Base-by-base conservation (phyloP, 441 rosid species). In the Mallotus repandus region DNA sequence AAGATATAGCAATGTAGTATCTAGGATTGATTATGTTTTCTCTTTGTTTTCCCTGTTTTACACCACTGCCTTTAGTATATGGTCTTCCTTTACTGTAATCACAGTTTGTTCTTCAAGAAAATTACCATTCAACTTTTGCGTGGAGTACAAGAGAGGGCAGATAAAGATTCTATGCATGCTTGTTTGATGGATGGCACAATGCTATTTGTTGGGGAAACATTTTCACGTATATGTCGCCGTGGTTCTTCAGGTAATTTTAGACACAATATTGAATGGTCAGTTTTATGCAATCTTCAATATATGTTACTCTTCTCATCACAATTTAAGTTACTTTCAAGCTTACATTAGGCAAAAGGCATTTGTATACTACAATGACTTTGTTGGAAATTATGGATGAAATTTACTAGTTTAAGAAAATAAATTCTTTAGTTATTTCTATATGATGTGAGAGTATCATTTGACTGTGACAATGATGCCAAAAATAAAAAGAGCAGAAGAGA, bases 201-300 rank as follows among this genome's bases (percentile, higher is more conserved):
- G 68, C 77, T 83, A 70, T 93, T 96, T 84, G 74, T 80, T 5
- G 98, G 94, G 74, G 93, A 89, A 76, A 86, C 71, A 53, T 90
- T 93, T 82, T 84, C 94, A 77, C 96, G 92, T 74, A 89, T 93
- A 65, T 91, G 94, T 80, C 87, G 98, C 62, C 98, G 99, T 49
- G 99, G 99, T 68, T 89, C 88, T 83, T 83, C 97, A 86, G 99
- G 99, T 96, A 82, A 70, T 56, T 78, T 74, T 22, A 48, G 76
- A 60, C 49, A 45, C 55, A 66, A 21, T 43, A 58, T 21, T 38
- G 53, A 59, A 32, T 54, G 52, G 41, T 71, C 38, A 43, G 57
- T 32, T 61, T 64, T 66, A 7, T 38, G 70, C 72, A 43, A 60
- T 59, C 22, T 45, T 8, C 21, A 29, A 56, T 9, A 53, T 41